A percentile compares a stretch with the other conserved stretches of the same genome.
These are phyloP conservation scores for Trichoderma aggressivum DNA, from an alignment of 2,329 filamentous ascomycete species.

Conservation along the genomic window DNA sequence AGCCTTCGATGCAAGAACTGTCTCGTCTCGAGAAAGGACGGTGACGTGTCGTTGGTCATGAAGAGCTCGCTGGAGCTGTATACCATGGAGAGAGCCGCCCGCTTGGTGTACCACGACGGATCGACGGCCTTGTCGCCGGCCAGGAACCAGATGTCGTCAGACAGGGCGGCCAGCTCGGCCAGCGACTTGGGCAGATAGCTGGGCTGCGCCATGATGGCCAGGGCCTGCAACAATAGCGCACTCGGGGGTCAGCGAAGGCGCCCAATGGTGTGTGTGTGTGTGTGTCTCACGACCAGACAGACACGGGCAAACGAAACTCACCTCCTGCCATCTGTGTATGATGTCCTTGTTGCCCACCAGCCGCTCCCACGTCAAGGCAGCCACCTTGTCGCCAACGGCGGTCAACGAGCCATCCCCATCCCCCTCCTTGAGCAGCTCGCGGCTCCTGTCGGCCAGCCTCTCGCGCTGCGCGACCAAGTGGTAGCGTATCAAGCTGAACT, in stretches of 20 bases:
- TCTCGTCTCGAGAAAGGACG: conserved; percentile 71
- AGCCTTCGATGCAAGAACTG: conserved; percentile 75
- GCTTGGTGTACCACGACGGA: conserved; percentile 77
- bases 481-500: conserved; percentile 78
- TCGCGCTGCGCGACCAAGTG: conserved; percentile 67
- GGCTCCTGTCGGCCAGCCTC: conserved; percentile 47
- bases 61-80: conserved; percentile 79
- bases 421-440: conserved; percentile 41
- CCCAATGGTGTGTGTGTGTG: background rate
- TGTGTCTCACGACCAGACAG: background rate
- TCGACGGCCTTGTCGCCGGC: conserved; percentile 81
- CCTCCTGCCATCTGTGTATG: conserved; percentile 81
- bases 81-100: conserved; percentile 52
- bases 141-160: conserved; percentile 91
- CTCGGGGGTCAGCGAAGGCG: background rate
- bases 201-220: conserved; percentile 86
- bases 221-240: conserved; percentile 54
- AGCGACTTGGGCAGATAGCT: conserved; percentile 72
- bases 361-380: conserved; percentile 70
- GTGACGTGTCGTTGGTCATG: conserved; percentile 84
- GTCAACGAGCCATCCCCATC: conserved; percentile 35
- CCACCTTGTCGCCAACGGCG: conserved; percentile 62
- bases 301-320: conserved; percentile 33
- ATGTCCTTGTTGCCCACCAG: conserved; percentile 71
- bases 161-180: conserved; percentile 72